These are phyloP conservation scores for Trichoderma koningiopsis DNA, from an alignment of 2,329 filamentous ascomycete genomes.

Conservation along the genomic window DNA sequence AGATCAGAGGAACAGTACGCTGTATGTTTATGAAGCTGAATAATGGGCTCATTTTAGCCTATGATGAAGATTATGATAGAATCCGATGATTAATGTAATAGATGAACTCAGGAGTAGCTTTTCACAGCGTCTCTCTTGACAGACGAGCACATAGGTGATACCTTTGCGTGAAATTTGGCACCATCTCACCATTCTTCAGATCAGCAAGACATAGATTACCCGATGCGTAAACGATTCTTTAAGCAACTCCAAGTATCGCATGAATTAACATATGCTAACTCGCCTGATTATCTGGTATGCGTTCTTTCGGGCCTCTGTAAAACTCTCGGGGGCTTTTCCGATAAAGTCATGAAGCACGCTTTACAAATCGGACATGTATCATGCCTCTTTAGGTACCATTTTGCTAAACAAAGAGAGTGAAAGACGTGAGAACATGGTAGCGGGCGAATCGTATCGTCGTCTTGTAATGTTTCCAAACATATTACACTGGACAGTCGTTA, in stretches of 20 bases:
- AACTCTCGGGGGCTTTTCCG: background rate
- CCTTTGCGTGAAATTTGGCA: background rate
- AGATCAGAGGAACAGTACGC: conserved; percentile 48
- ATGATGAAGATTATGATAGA: conserved; percentile 25
- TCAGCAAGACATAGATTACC: background rate
- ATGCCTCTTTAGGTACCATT: conserved; percentile 29
- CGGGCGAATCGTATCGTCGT: conserved; percentile 26
- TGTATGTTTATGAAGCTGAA: conserved; percentile 51
- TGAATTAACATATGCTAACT: background rate
- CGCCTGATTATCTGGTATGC: conserved; percentile 28
- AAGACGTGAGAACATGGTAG: conserved; percentile 29
- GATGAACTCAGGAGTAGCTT: background rate
- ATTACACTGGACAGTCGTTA: conserved; percentile 26
- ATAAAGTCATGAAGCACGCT: conserved; percentile 13
- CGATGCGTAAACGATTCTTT: background rate
- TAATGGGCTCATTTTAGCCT: conserved; percentile 30
- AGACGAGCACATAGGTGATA: background rate
- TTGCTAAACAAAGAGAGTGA: conserved; percentile 28
- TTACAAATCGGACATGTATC: conserved; percentile 30
- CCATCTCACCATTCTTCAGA: background rate
- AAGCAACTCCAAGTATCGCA: background rate
- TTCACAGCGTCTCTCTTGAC: background rate
- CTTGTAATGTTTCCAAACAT: conserved; percentile 28
- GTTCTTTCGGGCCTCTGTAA: conserved; percentile 1
- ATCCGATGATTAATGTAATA: no score